phyloP scores from a whole-genome alignment of 768 basidiomycete species.

The Inosperma sp. region DNA sequence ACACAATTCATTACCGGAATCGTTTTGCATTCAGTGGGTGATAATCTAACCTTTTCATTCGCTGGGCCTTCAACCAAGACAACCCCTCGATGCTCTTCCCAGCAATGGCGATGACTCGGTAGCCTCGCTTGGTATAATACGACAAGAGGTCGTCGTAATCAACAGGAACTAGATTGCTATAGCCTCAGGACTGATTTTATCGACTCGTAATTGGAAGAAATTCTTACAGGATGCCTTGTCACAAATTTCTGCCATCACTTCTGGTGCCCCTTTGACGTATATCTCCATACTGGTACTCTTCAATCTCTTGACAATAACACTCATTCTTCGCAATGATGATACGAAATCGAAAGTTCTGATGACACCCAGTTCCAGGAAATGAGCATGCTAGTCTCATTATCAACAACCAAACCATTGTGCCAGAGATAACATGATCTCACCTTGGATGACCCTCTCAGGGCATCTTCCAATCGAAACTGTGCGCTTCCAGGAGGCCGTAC shows the following conservation, averaged over 20 bases:
- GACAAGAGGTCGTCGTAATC: constrained; percentile 96
- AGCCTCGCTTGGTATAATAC: constrained; percentile 95
- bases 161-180: constrained; percentile 66
- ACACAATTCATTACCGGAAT: constrained; percentile 7
- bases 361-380: constrained; percentile 95
- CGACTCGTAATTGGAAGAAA: not conserved
- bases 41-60: constrained; percentile 76
- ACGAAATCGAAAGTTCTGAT: constrained; percentile 97
- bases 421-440: constrained; percentile 35
- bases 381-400: constrained; percentile 63
- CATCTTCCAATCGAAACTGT: constrained; percentile 89
- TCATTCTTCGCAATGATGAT: constrained; percentile 90
- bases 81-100: constrained; percentile 92
- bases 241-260: constrained; percentile 96
- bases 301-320: constrained; percentile 92
- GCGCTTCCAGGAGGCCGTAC: constrained; percentile 94
- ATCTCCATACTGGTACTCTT: constrained; percentile 95
- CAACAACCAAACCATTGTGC: not conserved
- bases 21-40: not conserved
- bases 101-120: constrained; percentile 96
- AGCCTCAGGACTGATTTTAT: not conserved
- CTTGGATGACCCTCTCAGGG: constrained; percentile 76
- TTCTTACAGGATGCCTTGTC: constrained; percentile 83
- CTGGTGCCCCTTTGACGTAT: constrained; percentile 98
- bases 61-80: constrained; percentile 96